These are phyloP conservation scores for Rasamsonia emersonii DNA, from an alignment of 2,329 filamentous ascomycete genomes.

Conservation along the genomic window DNA sequence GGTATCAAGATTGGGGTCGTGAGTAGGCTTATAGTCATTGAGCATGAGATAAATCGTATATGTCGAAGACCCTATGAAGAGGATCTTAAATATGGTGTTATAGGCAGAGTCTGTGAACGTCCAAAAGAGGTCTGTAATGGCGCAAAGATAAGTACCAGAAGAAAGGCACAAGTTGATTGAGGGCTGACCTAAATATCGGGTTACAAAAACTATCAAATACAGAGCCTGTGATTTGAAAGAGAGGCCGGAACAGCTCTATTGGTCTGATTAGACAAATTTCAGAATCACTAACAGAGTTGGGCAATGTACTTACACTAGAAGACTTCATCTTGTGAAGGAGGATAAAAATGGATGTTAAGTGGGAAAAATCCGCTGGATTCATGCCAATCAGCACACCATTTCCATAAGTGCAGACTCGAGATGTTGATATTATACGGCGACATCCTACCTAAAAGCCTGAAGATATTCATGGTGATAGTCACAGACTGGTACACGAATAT, in stretches of 20 bases:
- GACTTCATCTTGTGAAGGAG: conserved; percentile 93
- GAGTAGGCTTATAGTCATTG: conserved; percentile 92
- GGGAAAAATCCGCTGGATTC: conserved; percentile 76
- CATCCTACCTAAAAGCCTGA: conserved; percentile 54
- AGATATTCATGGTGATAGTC: conserved; percentile 55
- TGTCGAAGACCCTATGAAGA: conserved; percentile 81
- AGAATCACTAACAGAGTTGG: not conserved
- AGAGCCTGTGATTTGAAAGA: conserved; percentile 98
- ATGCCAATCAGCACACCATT: conserved; percentile 11
- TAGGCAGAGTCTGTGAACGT: conserved; percentile 72
- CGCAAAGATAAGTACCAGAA: not conserved
- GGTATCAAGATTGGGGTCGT: conserved; percentile 93
- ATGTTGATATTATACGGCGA: not conserved
- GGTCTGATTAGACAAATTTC: conserved; percentile 10
- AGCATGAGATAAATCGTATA: conserved; percentile 99
- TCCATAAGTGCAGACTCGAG: not conserved
- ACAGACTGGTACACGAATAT: too few relatives aligned
- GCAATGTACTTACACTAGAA: conserved; percentile 59
- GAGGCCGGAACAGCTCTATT: conserved; percentile 91
- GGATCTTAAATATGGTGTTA: conserved; percentile 91
- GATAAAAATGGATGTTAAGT: conserved; percentile 88
- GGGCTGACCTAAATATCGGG: conserved; percentile 88
- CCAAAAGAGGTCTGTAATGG: conserved; percentile 67
- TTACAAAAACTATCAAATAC: conserved; percentile 88
- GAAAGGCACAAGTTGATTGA: too few relatives aligned